Evolutionary conservation across 768 basidiomycete genomes (phyloP), one percentile per base, ranked within the genome.

Genomic region (Suillus luteus): DNA sequence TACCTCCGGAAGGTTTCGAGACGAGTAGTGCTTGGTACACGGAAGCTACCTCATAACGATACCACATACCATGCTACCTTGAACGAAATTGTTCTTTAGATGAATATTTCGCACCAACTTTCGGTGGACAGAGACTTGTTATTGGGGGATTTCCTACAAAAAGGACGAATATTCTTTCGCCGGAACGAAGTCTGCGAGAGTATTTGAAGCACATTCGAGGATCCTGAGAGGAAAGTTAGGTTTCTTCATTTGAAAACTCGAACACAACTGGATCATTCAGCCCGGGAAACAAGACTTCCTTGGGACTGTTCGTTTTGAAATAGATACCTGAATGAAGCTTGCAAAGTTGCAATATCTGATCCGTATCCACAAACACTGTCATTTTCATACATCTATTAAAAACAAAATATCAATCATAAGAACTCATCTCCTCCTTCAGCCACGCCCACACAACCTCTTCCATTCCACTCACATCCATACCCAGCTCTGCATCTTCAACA

Each of bases 1-100:
- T 79, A 55, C 86, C 93, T 51, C 91, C 92, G 1, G 78, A 86
- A 68, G 84, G 79, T 17, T 94, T 91, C 71, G 84, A 85, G 62
- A 91, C 87, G 9, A 92, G 81, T 74, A 90, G 87, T 67, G 80
- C 86, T 49, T 93, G 91, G 92, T 82, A 84, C 70, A 88, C 89
- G 51, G 84, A 89, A 72, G 81, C 80, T 68, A 79, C 77, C 33
- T 67, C 71, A 67, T 83, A 69, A 75, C 67, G 63, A 58, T 58
- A 58, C 38, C 40, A 41, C 40, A 58, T 41, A 41, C 38, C 57
- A 27, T 31, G 27, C 15, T 41, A 31, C 11, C 19, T 27, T 27
- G 27, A 58, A 58, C 27, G 17, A 41, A 31, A 19, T 41, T 41
- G 57, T 41, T 58, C 17, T 58, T 31, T 58, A 58, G 57, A 58